A percentile compares a stretch with the other conserved stretches of the same genome.
Conservation (phyloP, 129 eudicot species). For the Flaveria bidentis region DNA sequence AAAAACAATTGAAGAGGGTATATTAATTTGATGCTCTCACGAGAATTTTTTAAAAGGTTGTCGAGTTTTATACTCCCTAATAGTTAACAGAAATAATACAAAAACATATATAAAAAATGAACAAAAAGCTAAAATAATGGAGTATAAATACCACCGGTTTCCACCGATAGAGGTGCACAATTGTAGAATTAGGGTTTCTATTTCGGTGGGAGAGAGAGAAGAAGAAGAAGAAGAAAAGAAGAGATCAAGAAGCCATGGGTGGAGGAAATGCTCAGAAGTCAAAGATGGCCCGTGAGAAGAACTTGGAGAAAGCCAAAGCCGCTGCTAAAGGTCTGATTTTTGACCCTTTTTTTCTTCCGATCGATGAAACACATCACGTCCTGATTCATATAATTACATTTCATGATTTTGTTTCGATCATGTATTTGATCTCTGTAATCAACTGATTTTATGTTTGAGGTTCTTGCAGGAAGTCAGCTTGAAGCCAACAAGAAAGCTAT, state of each 20-base stretch:
- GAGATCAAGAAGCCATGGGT: constrained; percentile 47
- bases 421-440: not conserved
- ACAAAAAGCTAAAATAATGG: not conserved
- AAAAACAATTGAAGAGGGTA: too few relatives aligned
- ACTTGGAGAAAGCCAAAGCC: constrained; percentile 69
- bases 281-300: constrained; percentile 95
- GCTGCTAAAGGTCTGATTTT: constrained; percentile 41
- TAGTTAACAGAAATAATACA: too few relatives aligned
- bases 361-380: not conserved
- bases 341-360: not conserved
- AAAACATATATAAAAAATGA: not conserved
- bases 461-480: constrained; percentile 69
- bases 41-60: too few relatives aligned
- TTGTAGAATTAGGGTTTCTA: constrained; percentile 35
- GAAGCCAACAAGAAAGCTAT: constrained; percentile 82
- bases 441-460: not conserved
- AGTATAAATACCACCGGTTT: constrained; percentile 24
- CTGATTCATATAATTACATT: not conserved
- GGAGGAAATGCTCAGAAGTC: constrained; percentile 97
- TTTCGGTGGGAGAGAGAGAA: constrained; percentile 15
- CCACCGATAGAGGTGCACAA: constrained; percentile 16
- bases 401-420: not conserved
- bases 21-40: too few relatives aligned
- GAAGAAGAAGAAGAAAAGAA: not conserved
- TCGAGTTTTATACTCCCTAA: too few relatives aligned